Percentiles rank a stretch among this genome's conserved stretches.
These are phyloP conservation scores for Ogataea thermomethanolica DNA, from an alignment of 805 yeast genomes.

Conservation along the genomic window DNA sequence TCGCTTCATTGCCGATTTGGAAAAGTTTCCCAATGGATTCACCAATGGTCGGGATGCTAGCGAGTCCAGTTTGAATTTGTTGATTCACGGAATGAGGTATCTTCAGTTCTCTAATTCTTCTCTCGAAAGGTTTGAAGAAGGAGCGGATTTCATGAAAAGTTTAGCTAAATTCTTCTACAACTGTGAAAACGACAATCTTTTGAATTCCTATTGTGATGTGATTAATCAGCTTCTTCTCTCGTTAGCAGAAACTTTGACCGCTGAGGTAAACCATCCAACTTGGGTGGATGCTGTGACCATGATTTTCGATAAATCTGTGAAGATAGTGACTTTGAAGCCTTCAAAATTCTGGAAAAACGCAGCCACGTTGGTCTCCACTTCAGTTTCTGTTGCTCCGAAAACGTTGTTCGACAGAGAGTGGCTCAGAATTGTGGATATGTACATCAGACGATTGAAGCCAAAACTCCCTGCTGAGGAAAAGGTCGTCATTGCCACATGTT, in stretches of 20 bases:
- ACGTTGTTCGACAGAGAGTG: slow-evolving; percentile 70
- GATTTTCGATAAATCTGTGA: slow-evolving; percentile 49
- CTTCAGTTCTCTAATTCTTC: slow-evolving; percentile 79
- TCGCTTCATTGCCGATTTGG: slow-evolving; percentile 87
- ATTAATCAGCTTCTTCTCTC: slow-evolving; percentile 72
- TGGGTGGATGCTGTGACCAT: slow-evolving; percentile 81
- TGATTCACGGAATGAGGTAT: slow-evolving; percentile 91
- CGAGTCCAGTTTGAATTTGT: slow-evolving; percentile 57
- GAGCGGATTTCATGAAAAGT: slow-evolving; percentile 85
- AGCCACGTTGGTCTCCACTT: slow-evolving; percentile 64
- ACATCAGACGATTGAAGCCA: slow-evolving; percentile 59
- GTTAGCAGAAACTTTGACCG: slow-evolving; percentile 79
- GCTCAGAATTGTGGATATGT: slow-evolving; percentile 64
- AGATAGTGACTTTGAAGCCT: slow-evolving; percentile 41
- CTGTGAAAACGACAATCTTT: slow-evolving; percentile 61
- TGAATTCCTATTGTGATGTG: slow-evolving; percentile 82
- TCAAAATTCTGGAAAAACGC: slow-evolving; percentile 62
- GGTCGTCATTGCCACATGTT: slow-evolving; percentile 56
- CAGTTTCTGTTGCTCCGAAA: slow-evolving; percentile 76
- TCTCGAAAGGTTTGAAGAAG: slow-evolving; percentile 84
- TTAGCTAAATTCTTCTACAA: slow-evolving; percentile 75
- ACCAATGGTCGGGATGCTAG: slow-evolving; percentile 31
- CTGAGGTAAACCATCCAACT: slow-evolving; percentile 92
- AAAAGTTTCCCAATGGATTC: slow-evolving; percentile 61
- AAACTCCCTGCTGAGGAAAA: slow-evolving; percentile 49